Percentiles rank a stretch among this genome's conserved stretches.
Evolutionary conservation across 1,139 yeast genomes (phyloP).

Genomic region (Geotrichum armillariae): DNA sequence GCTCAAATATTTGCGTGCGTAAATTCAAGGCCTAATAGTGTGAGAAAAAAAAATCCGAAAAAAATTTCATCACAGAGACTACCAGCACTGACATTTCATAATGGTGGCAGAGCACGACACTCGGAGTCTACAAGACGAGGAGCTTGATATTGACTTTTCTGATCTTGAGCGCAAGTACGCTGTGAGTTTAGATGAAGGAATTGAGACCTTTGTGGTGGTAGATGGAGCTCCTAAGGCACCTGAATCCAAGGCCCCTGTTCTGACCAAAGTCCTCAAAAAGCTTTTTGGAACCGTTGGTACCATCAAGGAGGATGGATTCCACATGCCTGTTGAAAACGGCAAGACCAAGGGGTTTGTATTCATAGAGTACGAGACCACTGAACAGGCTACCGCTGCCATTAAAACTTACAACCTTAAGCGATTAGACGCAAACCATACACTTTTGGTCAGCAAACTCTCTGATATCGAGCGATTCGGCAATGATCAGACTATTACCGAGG

Average conservation of each 20-base stretch:
- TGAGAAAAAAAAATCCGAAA: constrained; percentile 3
- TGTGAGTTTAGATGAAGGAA: constrained; percentile 58
- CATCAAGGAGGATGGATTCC: constrained; percentile 63
- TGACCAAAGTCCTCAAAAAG: constrained; percentile 83
- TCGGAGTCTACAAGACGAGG: constrained; percentile 19
- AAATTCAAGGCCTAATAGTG: background rate
- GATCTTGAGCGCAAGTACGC: constrained; percentile 81
- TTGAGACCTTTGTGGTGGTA: constrained; percentile 80
- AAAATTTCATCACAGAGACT: constrained; percentile 16
- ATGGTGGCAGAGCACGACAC: constrained; percentile 17
- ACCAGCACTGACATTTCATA: constrained; percentile 4
- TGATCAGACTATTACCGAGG: constrained; percentile 62
- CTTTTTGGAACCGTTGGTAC: constrained; percentile 73
- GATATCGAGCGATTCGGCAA: constrained; percentile 84
- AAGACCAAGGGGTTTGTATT: constrained; percentile 86
- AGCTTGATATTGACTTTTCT: constrained; percentile 62
- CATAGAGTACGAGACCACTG: constrained; percentile 71
- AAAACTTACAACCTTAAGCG: constrained; percentile 83
- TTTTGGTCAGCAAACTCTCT: constrained; percentile 76
- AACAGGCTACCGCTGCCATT: constrained; percentile 76
- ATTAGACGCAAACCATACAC: constrained; percentile 89
- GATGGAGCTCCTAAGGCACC: constrained; percentile 98
- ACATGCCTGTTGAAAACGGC: constrained; percentile 74
- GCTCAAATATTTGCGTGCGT: background rate
- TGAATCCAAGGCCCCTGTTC: constrained; percentile 78